Conservation (phyloP, 2,329 filamentous ascomycete species). For the Sporothrix euskadiensis region DNA sequence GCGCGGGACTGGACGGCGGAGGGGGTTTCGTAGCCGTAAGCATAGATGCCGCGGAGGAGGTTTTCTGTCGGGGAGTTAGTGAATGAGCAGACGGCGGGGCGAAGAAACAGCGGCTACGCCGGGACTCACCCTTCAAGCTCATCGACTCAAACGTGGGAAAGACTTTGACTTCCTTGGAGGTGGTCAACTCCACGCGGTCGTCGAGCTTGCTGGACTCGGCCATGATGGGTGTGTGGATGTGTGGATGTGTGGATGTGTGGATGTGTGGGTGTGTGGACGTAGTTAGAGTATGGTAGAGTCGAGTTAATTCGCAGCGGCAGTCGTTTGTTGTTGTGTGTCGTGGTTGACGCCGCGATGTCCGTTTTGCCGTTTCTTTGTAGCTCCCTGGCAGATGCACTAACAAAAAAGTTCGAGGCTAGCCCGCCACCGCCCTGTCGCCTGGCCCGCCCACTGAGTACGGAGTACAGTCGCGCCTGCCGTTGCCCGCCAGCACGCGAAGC, state of each 20-base stretch:
- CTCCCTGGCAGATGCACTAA: constrained; percentile 15
- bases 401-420: constrained; percentile 28
- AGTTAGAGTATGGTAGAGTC: neutral
- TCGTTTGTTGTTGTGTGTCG: neutral
- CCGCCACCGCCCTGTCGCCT: constrained; percentile 1
- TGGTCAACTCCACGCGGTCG: constrained; percentile 92
- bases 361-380: neutral
- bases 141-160: constrained; percentile 93
- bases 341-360: neutral
- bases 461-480: neutral
- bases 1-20: constrained; percentile 97
- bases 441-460: no score
- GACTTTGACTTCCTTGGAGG: constrained; percentile 95
- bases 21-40: constrained; percentile 97
- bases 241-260: neutral
- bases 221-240: constrained; percentile 59
- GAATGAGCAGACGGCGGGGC: neutral
- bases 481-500: constrained; percentile 9
- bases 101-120: neutral
- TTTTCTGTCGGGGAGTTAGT: constrained; percentile 63
- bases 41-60: constrained; percentile 93
- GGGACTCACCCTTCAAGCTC: constrained; percentile 75
- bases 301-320: neutral
- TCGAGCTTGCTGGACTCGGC: constrained; percentile 81
- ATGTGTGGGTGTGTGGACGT: neutral